Evolutionary conservation across 768 basidiomycete species (phyloP).

Genomic region (Clitopilus hobsonii): DNA sequence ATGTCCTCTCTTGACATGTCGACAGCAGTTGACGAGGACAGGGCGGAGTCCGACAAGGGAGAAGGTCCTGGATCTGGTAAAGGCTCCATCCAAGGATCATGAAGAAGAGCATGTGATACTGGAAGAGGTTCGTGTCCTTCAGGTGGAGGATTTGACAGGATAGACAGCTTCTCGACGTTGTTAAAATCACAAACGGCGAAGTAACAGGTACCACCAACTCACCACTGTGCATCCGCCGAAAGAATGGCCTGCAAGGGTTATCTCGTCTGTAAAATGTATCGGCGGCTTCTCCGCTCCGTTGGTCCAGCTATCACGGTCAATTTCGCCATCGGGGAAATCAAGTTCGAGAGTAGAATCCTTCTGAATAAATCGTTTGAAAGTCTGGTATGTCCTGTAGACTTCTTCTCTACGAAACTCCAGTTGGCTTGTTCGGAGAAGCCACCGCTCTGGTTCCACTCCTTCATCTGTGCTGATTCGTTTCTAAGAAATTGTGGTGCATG

Average conservation of each 20-base stretch:
- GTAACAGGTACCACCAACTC: slow-evolving; percentile 7
- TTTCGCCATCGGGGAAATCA: slow-evolving; percentile 29
- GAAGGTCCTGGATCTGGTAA: slow-evolving; percentile 53
- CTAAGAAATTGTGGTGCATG: slow-evolving; percentile 10
- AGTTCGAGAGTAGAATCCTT: slow-evolving; percentile 27
- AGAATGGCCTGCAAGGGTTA: slow-evolving; percentile 40
- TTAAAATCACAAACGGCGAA: too few species aligned
- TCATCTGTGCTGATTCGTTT: slow-evolving; percentile 21
- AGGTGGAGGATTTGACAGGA: slow-evolving; percentile 48
- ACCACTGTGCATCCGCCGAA: slow-evolving; percentile 47
- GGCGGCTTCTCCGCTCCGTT: slow-evolving; percentile 14
- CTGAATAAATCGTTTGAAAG: slow-evolving; percentile 51
- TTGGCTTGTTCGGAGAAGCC: slow-evolving; percentile 63
- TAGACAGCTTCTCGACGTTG: slow-evolving; percentile 55
- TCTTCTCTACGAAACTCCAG: slow-evolving; percentile 67
- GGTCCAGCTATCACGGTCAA: slow-evolving; percentile 39
- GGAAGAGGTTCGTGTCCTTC: slow-evolving; percentile 40
- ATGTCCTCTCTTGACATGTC: slow-evolving; percentile 4
- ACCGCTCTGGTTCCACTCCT: slow-evolving; percentile 18
- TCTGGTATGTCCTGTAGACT: slow-evolving; percentile 56
- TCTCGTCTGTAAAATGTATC: slow-evolving; percentile 27
- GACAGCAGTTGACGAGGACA: slow-evolving; percentile 3
- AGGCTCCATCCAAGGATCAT: slow-evolving; percentile 87
- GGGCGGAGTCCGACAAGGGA: slow-evolving; percentile 17
- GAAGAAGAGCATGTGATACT: slow-evolving; percentile 51